phyloP scores from a whole-genome alignment of 2,329 filamentous ascomycete species.

The Coniella vitis region DNA sequence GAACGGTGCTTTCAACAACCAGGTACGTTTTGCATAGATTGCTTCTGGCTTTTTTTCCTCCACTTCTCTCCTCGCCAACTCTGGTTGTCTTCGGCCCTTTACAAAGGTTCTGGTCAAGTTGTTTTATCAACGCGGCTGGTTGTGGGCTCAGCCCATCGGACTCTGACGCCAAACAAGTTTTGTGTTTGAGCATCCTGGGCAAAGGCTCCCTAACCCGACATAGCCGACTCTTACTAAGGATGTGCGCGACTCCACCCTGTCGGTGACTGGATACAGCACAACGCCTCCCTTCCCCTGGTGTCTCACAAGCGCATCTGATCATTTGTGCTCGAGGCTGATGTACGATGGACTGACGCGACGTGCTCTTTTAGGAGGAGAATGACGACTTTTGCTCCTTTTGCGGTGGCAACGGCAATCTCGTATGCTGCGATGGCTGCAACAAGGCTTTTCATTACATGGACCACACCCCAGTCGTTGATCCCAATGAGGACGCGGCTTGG shows the following conservation, averaged over 20 bases:
- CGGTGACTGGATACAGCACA: conserved; percentile 12
- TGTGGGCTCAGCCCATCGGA: conserved; percentile 3
- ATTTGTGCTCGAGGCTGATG: background rate
- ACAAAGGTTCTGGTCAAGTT: background rate
- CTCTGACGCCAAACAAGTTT: conserved; percentile 10
- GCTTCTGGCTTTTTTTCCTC: conserved; percentile 4
- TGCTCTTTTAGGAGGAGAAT: conserved; percentile 56
- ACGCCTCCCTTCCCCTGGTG: conserved; percentile 11
- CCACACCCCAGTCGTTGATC: conserved; percentile 70
- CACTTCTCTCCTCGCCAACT: background rate
- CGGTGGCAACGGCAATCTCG: conserved; percentile 71
- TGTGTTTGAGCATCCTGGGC: conserved; percentile 12
- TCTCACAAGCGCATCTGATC: conserved; percentile 13
- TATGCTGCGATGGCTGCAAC: conserved; percentile 90
- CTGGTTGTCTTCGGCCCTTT: conserved; percentile 2
- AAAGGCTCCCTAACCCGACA: conserved; percentile 7
- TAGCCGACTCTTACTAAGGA: conserved; percentile 8
- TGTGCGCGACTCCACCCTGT: conserved; percentile 13
- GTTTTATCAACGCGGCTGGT: background rate
- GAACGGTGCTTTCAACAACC: conserved; percentile 45
- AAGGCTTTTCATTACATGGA: conserved; percentile 88
- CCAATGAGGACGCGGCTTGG: conserved; percentile 55
- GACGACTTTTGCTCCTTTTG: conserved; percentile 88
- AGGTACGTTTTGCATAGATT: conserved; percentile 40
- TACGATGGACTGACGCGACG: conserved; percentile 5